Evolutionary conservation across 2,329 filamentous ascomycete genomes (phyloP).

Genomic region (Scytalidium lignicola): DNA sequence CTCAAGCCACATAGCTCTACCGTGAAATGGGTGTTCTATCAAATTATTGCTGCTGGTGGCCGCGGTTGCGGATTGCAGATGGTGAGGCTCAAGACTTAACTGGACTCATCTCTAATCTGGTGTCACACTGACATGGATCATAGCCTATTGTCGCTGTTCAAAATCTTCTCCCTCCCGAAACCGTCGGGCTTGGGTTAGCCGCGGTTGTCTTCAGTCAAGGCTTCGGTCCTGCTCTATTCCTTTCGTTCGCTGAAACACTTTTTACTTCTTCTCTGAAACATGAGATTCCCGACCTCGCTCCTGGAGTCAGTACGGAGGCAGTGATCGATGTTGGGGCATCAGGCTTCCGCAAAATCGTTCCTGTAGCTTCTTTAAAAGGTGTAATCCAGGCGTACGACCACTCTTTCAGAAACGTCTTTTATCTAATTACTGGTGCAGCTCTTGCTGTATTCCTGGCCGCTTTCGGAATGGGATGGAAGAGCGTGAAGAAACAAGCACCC

Average conservation of each 20-base stretch:
- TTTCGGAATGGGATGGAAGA: constrained; percentile 41
- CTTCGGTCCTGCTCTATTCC: constrained; percentile 25
- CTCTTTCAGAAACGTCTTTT: constrained; percentile 19
- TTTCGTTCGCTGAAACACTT: constrained; percentile 24
- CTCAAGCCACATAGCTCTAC: constrained; percentile 15
- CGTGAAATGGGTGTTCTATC: constrained; percentile 20
- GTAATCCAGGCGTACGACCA: constrained; percentile 37
- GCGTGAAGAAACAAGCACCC: constrained; percentile 28
- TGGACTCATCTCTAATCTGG: neutral
- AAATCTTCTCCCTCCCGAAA: constrained; percentile 18
- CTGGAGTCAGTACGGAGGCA: constrained; percentile 22
- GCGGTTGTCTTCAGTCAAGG: constrained; percentile 29
- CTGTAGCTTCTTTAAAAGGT: constrained; percentile 19
- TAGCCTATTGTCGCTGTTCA: constrained; percentile 29
- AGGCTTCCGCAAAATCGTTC: constrained; percentile 30
- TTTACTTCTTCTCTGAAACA: constrained; percentile 20
- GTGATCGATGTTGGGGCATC: constrained; percentile 38
- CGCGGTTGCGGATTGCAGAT: constrained; percentile 19
- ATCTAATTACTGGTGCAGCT: constrained; percentile 11
- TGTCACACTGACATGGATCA: neutral
- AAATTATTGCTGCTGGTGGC: constrained; percentile 20
- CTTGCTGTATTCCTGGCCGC: constrained; percentile 8
- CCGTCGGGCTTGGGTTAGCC: constrained; percentile 28
- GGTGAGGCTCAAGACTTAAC: constrained; percentile 9
- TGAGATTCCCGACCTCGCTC: constrained; percentile 28